A percentile compares a stretch with the other conserved stretches of the same genome.
phyloP scores from a whole-genome alignment of 176 grass and related monocot genomes.

The Avena eriantha region DNA sequence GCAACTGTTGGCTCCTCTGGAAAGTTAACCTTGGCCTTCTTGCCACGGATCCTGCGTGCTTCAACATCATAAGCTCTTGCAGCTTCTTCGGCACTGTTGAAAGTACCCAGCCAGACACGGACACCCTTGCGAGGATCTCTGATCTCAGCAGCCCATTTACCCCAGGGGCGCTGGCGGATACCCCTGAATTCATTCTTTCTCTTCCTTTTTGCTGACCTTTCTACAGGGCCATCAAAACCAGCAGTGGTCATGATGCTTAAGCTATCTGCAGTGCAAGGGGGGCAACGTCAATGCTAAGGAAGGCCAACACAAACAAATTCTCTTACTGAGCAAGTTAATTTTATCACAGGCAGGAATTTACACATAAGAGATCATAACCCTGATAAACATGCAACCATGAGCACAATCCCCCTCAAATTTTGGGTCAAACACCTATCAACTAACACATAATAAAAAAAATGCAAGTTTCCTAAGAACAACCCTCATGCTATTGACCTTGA shows the following conservation, averaged over 20 bases:
- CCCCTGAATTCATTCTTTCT: slow-evolving; percentile 94
- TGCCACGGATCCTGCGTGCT: slow-evolving; percentile 91
- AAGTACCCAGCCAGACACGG: slow-evolving; percentile 97
- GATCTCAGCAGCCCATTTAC: slow-evolving; percentile 99
- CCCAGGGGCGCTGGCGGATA: slow-evolving; percentile 97
- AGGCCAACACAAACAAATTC: not conserved
- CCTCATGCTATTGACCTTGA: not conserved
- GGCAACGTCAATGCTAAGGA: slow-evolving; percentile 6
- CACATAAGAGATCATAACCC: slow-evolving; percentile 5
- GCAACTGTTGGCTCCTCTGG: slow-evolving; percentile 51
- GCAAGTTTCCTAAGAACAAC: not conserved
- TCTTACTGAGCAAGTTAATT: not conserved
- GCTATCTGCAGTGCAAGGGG: slow-evolving; percentile 52
- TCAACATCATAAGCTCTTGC: slow-evolving; percentile 94
- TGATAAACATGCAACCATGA: slow-evolving; percentile 26
- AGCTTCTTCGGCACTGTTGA: slow-evolving; percentile 96
- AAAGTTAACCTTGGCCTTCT: slow-evolving; percentile 98
- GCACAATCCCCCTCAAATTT: slow-evolving; percentile 1
- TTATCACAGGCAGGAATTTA: slow-evolving; percentile 13
- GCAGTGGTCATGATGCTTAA: slow-evolving; percentile 52
- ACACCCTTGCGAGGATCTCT: slow-evolving; percentile 94
- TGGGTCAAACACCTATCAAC: not conserved
- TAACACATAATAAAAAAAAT: not conserved
- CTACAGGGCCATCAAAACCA: slow-evolving; percentile 54
- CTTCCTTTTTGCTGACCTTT: slow-evolving; percentile 72